Percentiles rank a stretch among this genome's conserved stretches.
phyloP scores from a whole-genome alignment of 306 rosid genomes.

The Casuarina cunninghamiana region DNA sequence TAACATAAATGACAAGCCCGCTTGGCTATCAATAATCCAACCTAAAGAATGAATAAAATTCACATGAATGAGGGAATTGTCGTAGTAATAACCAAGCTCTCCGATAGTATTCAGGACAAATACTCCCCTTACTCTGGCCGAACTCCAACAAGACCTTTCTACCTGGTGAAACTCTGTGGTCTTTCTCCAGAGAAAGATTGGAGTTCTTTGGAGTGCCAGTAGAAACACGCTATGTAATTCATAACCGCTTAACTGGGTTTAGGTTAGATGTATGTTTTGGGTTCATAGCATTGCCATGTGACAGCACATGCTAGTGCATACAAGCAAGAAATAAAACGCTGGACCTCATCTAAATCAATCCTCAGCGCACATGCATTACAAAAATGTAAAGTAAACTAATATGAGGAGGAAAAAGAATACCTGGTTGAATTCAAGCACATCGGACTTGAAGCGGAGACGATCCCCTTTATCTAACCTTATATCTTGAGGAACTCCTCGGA shows the following conservation, averaged over 20 bases:
- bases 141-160: not conserved
- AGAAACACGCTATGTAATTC: not conserved
- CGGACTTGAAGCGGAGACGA: conserved; percentile 86
- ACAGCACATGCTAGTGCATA: not conserved
- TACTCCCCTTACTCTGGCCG: not conserved
- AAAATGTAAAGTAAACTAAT: not conserved
- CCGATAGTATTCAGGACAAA: not conserved
- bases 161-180: not conserved
- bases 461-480: conserved; percentile 93
- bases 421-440: conserved; percentile 88
- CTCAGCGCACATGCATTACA: not conserved
- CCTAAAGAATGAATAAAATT: not conserved
- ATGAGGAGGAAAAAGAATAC: conserved; percentile 16
- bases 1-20: not conserved
- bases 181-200: not conserved
- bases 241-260: not conserved
- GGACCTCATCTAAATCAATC: not conserved
- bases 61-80: not conserved
- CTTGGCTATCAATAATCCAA: not conserved
- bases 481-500: conserved; percentile 73
- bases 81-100: not conserved
- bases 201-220: not conserved
- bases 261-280: not conserved
- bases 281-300: not conserved
- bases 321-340: not conserved